phyloP scores from a whole-genome alignment of 2,329 filamentous ascomycete genomes.

The Neonectria sp. region DNA sequence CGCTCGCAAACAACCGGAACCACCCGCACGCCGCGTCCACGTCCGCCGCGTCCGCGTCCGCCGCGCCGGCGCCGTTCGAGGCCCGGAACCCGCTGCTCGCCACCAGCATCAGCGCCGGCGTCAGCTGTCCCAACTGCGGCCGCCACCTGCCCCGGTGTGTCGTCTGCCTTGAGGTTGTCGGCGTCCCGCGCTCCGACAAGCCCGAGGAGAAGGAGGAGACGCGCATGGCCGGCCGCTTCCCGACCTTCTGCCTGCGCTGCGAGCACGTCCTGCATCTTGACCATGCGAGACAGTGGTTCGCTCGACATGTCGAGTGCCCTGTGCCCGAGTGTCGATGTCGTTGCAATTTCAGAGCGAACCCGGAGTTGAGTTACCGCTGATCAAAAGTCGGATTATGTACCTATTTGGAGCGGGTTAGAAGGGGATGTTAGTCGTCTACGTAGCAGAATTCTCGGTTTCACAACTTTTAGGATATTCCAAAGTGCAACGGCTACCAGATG shows the following conservation, averaged over 20 bases:
- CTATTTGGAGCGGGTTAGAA: neutral
- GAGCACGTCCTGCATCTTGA: constrained; percentile 79
- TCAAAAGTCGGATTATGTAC: neutral
- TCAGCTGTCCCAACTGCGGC: constrained; percentile 77
- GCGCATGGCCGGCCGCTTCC: constrained; percentile 70
- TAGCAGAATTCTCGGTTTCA: neutral
- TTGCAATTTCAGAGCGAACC: constrained; percentile 74
- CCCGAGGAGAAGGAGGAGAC: constrained; percentile 67
- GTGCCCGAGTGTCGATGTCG: constrained; percentile 78
- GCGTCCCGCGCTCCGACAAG: constrained; percentile 73
- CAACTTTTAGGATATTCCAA: constrained; percentile 9
- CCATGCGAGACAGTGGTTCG: constrained; percentile 78
- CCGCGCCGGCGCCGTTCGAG: constrained; percentile 51
- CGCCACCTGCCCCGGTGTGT: constrained; percentile 77
- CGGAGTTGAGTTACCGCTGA: constrained; percentile 69
- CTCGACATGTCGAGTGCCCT: constrained; percentile 75
- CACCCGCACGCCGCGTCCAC: constrained; percentile 30
- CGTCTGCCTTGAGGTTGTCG: constrained; percentile 77
- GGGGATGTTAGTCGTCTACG: neutral
- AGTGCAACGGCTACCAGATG: constrained; percentile 14
- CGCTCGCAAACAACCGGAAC: constrained; percentile 59
- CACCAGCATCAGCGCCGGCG: constrained; percentile 71
- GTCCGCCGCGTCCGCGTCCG: constrained; percentile 34
- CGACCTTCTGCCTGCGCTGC: constrained; percentile 79
- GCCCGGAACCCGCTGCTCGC: constrained; percentile 70